phyloP scores from a whole-genome alignment of 1,139 yeast species.

The Suhomyces choctaworum region DNA sequence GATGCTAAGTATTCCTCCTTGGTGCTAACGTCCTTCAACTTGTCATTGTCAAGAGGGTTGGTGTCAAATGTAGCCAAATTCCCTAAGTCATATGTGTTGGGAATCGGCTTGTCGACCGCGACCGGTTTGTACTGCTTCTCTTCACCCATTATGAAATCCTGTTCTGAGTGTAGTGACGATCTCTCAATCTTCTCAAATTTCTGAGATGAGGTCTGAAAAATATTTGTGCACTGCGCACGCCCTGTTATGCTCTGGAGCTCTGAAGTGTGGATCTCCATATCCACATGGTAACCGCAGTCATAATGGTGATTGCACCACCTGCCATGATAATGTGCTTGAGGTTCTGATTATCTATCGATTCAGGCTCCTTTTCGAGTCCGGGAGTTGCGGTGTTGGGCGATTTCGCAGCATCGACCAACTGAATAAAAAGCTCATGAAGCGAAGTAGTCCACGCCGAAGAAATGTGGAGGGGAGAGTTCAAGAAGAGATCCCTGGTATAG shows the following conservation, averaged over 20 bases:
- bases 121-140: constrained; percentile 56
- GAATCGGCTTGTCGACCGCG: constrained; percentile 85
- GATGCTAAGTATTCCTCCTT: constrained; percentile 66
- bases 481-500: constrained; percentile 63
- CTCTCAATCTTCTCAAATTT: constrained; percentile 2
- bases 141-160: constrained; percentile 6
- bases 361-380: constrained; percentile 69
- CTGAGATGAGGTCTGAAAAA: constrained; percentile 10
- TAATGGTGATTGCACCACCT: constrained; percentile 66
- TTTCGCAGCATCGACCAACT: constrained; percentile 85
- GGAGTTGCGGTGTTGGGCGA: constrained; percentile 80
- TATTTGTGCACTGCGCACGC: constrained; percentile 5
- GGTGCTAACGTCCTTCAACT: constrained; percentile 49
- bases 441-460: constrained; percentile 90
- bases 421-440: constrained; percentile 78
- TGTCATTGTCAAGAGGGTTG: constrained; percentile 69
- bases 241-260: constrained; percentile 18
- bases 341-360: constrained; percentile 46
- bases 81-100: constrained; percentile 83
- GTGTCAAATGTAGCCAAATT: constrained; percentile 84
- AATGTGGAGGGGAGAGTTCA: constrained; percentile 76
- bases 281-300: constrained; percentile 61
- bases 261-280: constrained; percentile 53
- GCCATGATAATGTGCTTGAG: constrained; percentile 54
- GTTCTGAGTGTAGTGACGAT: background rate